Evolutionary conservation across 805 yeast genomes (phyloP), one percentile per base, ranked within the genome.

Genomic region (Ogataea trehalophila): DNA sequence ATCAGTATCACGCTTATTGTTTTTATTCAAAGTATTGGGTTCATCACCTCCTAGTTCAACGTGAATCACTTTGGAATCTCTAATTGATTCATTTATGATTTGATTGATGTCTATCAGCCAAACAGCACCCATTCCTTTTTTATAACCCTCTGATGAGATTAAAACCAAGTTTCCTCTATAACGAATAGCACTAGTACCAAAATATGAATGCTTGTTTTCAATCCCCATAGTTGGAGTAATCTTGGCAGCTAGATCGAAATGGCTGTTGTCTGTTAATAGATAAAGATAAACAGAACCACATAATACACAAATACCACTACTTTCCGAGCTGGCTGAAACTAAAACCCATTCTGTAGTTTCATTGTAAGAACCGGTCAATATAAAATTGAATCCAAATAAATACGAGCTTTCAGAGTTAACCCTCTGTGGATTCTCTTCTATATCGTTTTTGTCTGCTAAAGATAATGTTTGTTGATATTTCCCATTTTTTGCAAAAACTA

Each of bases 101-200:
- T 33, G 33, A 8, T 37, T 35, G 43, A 74, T 47, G 3, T 62
- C 46, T 1, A 76, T 46, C 34, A 56, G 54, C 74, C 80, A 81
- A 4, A 81, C 62, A 0, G 74, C 73, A 0, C 81, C 83, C 46
- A 60, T 59, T 2, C 76, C 77, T 29, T 58, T 57, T 16, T 48
- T 38, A 43, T 48, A 60, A 2, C 60, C 59, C 13, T 70, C 73
- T 16, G 64, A 65, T 1, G 79, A 66, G 2, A 76, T 55, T 43
- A 63, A 64, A 20, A 76, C 55, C 7, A 18, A 51, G 15, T 53
- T 52, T 20, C 52, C 44, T 1, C 26, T 22, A 22, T 41, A 35
- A 44, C 48, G 45, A 5, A 49, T 18, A 9, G 53, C 49, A 26
- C 41, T 43, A 6, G 48, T 43, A 2, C 66, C 66, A 47, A 65